Evolutionary conservation across 2,329 filamentous ascomycete genomes (phyloP), one percentile per base, ranked within the genome.

Genomic region (Hymenoscyphus infarciens): DNA sequence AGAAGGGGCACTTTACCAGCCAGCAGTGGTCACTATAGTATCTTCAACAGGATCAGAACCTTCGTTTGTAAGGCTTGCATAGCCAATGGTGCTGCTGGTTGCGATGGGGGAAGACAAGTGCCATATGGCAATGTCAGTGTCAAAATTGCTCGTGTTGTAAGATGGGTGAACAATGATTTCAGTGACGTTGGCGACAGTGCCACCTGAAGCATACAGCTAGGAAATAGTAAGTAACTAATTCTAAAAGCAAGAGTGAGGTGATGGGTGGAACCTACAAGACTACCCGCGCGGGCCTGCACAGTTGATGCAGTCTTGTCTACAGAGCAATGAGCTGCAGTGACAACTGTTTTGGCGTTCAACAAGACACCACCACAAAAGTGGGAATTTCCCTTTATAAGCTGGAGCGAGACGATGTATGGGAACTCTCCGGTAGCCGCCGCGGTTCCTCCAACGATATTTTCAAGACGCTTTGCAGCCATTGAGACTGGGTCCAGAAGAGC

Each of bases 271-370:
- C 67, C 31, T 68, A 69, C 68, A n/a, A 64, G 60, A n/a, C 65
- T 65, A 29, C 68, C 68, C 13, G 66, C 66, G 22, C 68, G 68
- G 45, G 68, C 61, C 59, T 60, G 66, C 54, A 69, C 63, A 27
- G 45, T 31, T 11, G 58, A 62, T 31, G 67, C 57, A 1, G 55
- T 8, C 39, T 55, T 45, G 45, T 22, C 45, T 2, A 66, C 60
- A 5, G 67, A 66, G 63, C 68, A 69, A 61, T 69, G 68, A 19
- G 60, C 68, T 45, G 67, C 68, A 3, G 68, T 69, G n/a, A 69
- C 57, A 27, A 69, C 66, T 19, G 68, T 68, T 33, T 65, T 61
- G 57, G 62, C 60, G 54, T 69, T 68, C 11, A 68, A 19, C 58
- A 69, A 63, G 10, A 63, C 60, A 49, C 67, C 68, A 38, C 59